Conservation (phyloP, 345 rosid genomes). For the Eucalyptus victrix region DNA sequence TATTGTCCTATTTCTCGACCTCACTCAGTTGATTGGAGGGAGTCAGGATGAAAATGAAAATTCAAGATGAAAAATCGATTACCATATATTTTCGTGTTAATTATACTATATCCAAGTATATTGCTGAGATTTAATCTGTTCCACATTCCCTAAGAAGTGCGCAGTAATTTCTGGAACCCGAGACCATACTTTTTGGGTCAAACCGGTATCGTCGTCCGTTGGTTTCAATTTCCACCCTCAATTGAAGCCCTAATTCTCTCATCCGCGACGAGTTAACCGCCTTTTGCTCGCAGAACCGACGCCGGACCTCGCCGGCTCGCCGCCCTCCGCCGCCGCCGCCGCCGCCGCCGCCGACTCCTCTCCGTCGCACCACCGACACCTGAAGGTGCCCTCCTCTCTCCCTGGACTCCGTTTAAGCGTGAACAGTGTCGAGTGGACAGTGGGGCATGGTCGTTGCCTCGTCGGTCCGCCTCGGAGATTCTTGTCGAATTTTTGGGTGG, state of each 20-base stretch:
- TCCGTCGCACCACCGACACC: neutral
- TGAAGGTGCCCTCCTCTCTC: neutral
- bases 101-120: neutral
- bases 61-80: neutral
- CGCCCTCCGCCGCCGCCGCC: neutral
- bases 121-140: neutral
- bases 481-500: neutral
- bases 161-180: neutral
- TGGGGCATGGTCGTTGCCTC: neutral
- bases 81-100: neutral
- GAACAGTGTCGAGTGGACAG: neutral
- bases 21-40: neutral
- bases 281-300: neutral
- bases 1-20: accelerated
- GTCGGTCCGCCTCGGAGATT: neutral
- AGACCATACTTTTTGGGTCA: neutral
- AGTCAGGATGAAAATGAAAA: neutral
- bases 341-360: neutral
- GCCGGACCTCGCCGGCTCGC: neutral
- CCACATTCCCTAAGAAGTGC: neutral
- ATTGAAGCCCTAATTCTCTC: neutral
- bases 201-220: neutral
- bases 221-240: neutral
- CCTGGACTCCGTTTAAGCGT: neutral
- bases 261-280: neutral